Evolutionary conservation across 2,329 filamentous ascomycete species (phyloP), one percentile per base, ranked within the genome.

Genomic region (Neospermospora avenae): DNA sequence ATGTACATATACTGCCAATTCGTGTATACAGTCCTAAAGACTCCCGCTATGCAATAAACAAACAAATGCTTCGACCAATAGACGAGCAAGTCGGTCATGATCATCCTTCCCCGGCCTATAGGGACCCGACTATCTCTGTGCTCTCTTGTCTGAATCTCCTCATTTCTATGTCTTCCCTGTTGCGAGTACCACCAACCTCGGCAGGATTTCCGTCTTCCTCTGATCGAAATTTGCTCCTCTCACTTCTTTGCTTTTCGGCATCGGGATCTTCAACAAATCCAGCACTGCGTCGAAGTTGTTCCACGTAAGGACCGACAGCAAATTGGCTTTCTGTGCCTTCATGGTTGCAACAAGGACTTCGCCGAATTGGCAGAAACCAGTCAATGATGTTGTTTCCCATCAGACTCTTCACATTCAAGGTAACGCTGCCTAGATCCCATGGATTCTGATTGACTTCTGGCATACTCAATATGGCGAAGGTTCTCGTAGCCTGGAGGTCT

Each of bases 351-450:
- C 89, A 93, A 0, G 93, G 93, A 4, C 89, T 91, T 61, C 83
- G 80, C 59, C 80, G 84, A 35, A 96, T 73, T 0, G 93, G 93
- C 1, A 96, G 75, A 13, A 96, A 70, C 93, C 93, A 98, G 61
- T 96, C 89, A 14, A 87, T 62, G 2, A 86, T 65, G 20, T 76
- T 83, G 49, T 81, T 76, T 0, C 93, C 93, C 86, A 99, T 91
- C 24, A 97, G 84, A 14, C 87, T 82, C 65, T 85, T 84, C 76
- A 92, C 87, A 70, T 98, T 98, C 28, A 79, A 75, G 63, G 82
- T 79, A 8, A 76, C 75, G 31, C 73, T 77, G 1, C 89, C 90
- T 0, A 95, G 77, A 68, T 96, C 84, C 86, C 91, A 99, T 0
- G 91, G 91, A 67, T 96, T 96, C 67, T 95, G 87, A 10, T 90